Evolutionary conservation across 345 rosid species (phyloP).

Genomic region (Melastoma malabathricum): DNA sequence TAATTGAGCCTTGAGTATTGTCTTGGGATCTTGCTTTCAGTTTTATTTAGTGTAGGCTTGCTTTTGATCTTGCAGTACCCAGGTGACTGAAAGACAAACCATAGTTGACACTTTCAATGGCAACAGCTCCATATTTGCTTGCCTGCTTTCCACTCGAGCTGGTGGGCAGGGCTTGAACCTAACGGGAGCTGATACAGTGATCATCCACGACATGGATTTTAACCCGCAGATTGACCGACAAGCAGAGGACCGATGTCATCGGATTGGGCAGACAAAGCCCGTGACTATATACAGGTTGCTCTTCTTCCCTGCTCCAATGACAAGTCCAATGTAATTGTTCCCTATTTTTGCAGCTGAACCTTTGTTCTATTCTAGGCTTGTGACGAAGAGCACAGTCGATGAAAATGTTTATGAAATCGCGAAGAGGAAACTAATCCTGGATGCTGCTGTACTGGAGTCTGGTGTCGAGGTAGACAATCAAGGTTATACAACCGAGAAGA

Average conservation of each 20-base stretch:
- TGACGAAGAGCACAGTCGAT: conserved; percentile 82
- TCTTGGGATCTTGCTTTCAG: too few relatives aligned
- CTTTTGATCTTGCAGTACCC: conserved; percentile 39
- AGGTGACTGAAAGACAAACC: conserved; percentile 75
- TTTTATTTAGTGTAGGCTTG: background rate
- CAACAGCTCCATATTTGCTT: conserved; percentile 70
- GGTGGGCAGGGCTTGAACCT: conserved; percentile 97
- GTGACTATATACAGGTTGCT: conserved; percentile 81
- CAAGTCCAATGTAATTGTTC: background rate
- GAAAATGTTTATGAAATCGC: conserved; percentile 93
- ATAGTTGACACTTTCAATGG: conserved; percentile 81
- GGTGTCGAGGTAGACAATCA: conserved; percentile 49
- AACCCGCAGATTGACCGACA: conserved; percentile 95
- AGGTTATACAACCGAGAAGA: conserved; percentile 50
- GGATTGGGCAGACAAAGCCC: conserved; percentile 88
- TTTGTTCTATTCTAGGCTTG: conserved; percentile 33
- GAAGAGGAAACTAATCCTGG: conserved; percentile 64
- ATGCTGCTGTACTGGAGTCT: conserved; percentile 84
- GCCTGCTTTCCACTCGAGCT: conserved; percentile 77
- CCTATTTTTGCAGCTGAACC: background rate
- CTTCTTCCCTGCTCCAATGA: background rate
- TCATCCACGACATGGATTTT: conserved; percentile 91
- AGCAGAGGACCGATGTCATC: conserved; percentile 94
- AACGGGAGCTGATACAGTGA: conserved; percentile 83
- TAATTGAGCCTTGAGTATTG: too few relatives aligned